Evolutionary conservation across 2,329 filamentous ascomycete genomes (phyloP), one percentile per base, ranked within the genome.

Genomic region (Phialemoniopsis sp.): DNA sequence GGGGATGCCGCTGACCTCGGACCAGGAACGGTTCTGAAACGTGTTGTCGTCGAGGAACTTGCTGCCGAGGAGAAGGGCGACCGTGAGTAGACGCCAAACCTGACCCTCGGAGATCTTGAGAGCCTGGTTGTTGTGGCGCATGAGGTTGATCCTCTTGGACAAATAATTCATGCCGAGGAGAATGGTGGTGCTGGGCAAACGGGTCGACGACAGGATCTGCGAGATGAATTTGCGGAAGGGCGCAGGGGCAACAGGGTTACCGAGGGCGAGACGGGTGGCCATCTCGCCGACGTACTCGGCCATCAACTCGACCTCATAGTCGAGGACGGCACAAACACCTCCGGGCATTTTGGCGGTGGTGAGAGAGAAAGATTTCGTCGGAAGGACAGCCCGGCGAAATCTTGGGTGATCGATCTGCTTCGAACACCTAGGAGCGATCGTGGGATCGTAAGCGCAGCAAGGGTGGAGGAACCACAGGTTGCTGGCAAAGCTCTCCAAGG

Each of bases 41-140:
- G 90, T 96, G 66, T 95, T 95, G 72, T 95, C 90, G 56, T 96
- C 90, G 49, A 95, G 72, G 56, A 95, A 96, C 68, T 96, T 96
- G 79, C 89, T 95, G 44, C 89, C 90, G 38, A 96, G 73, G 37
- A 96, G 76, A 41, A 96, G 70, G 8, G 86, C 81, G 29, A 91
- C 85, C 7, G 89, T 95, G 47, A 95, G 75, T 68, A 94, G 84
- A 44, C 89, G 85, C 74, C 91, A 95, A 39, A 94, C 77, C 57
- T 93, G 83, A 32, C 84, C 85, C 51, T 81, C 77, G 39, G 70
- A 78, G 31, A 76, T 68, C 45, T 68, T 72, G 53, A 77, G 82
- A 6, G 21, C 21, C 21, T 26, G 21, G 21, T 26, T 26, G 29
- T 76, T 49, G 2, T 38, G 34, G 17, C 34, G 41, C 53, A 89